Conservation (phyloP, 805 yeast species). For the Candida boidinii region DNA sequence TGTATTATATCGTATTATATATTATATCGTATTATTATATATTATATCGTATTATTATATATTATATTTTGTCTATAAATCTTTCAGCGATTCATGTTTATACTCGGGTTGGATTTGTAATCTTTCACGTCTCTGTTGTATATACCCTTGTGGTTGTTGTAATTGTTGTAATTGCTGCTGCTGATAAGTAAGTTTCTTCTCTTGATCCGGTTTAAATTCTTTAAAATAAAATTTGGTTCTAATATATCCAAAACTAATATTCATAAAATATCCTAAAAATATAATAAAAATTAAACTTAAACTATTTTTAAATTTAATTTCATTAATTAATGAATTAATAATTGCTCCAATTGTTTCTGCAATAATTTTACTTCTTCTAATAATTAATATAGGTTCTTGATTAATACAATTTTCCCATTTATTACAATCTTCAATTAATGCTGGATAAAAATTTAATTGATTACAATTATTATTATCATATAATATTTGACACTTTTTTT, state of each 20-base stretch:
- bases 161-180: too few relatives aligned
- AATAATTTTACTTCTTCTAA: slow-evolving; percentile 47
- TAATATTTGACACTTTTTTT: slow-evolving; percentile 46
- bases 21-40: too few relatives aligned
- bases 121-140: too few relatives aligned
- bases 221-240: slow-evolving; percentile 47
- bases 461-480: slow-evolving; percentile 51
- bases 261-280: slow-evolving; percentile 44
- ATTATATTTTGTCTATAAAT: too few relatives aligned
- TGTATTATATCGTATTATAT: too few relatives aligned
- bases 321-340: slow-evolving; percentile 57
- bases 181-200: too few relatives aligned
- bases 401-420: slow-evolving; percentile 63
- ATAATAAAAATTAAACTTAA: slow-evolving; percentile 26
- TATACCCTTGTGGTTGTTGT: too few relatives aligned
- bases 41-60: too few relatives aligned
- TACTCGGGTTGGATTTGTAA: too few relatives aligned
- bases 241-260: slow-evolving; percentile 59
- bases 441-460: slow-evolving; percentile 48
- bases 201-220: too few relatives aligned
- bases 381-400: slow-evolving; percentile 38
- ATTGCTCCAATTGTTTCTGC: slow-evolving; percentile 58
- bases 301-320: slow-evolving; percentile 54
- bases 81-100: too few relatives aligned
- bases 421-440: slow-evolving; percentile 45